phyloP scores from a whole-genome alignment of 169 alveolate species.

The Pseudocohnilembus persalinus region DNA sequence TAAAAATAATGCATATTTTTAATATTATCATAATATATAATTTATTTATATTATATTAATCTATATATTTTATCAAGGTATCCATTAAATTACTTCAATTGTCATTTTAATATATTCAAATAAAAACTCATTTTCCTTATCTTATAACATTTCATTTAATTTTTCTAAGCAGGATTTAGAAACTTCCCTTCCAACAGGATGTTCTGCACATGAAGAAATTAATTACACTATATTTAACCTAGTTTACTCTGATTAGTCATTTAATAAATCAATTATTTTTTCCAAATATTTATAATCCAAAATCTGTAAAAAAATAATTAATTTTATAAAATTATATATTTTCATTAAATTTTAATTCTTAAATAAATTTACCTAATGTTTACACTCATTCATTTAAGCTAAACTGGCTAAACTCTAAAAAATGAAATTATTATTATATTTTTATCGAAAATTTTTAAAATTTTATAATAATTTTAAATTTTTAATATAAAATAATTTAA shows the following conservation, averaged over 20 bases:
- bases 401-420: constrained; percentile 32
- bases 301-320: constrained; percentile 14
- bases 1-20: no score
- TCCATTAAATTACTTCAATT: constrained; percentile 43
- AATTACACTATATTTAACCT: constrained; percentile 38
- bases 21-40: no score
- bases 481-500: no score
- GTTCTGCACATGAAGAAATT: constrained; percentile 43
- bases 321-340: background rate
- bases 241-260: constrained; percentile 25
- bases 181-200: constrained; percentile 44
- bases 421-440: no score
- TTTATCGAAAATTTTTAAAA: no score
- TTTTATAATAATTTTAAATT: no score
- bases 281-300: constrained; percentile 40
- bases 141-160: constrained; percentile 19
- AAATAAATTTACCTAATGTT: constrained; percentile 15
- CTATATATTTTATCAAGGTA: no score
- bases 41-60: no score
- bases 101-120: constrained; percentile 35
- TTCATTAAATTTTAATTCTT: no score
- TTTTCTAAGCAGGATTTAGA: constrained; percentile 30
- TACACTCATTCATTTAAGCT: constrained; percentile 42
- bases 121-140: constrained; percentile 33
- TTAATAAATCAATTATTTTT: constrained; percentile 20